Evolutionary conservation across 768 basidiomycete genomes (phyloP).

Genomic region (Lactarius sp.): DNA sequence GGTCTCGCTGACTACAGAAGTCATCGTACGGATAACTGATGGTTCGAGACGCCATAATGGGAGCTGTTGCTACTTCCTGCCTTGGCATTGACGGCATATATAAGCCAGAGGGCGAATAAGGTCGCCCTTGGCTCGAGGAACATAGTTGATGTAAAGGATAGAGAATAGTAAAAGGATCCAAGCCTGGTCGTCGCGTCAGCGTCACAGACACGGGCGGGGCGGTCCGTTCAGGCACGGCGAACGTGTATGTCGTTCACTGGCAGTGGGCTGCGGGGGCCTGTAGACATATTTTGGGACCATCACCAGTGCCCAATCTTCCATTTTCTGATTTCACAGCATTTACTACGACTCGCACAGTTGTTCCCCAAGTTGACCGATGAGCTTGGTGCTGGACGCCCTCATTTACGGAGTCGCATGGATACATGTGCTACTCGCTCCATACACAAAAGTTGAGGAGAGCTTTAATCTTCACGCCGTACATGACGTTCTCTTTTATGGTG

Average conservation of each 20-base stretch:
- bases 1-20: not conserved
- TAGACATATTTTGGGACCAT: not conserved
- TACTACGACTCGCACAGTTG: not conserved
- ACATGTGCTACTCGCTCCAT: conserved; percentile 78
- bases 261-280: not conserved
- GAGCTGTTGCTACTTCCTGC: conserved; percentile 8
- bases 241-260: not conserved
- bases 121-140: not conserved
- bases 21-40: conserved; percentile 8
- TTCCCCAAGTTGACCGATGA: conserved; percentile 29
- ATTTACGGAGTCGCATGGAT: conserved; percentile 49
- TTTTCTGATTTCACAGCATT: not conserved
- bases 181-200: not conserved
- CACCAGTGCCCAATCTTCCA: too few relatives aligned
- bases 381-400: conserved; percentile 43
- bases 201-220: not conserved
- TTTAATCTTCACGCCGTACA: conserved; percentile 92
- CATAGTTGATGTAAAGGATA: not conserved
- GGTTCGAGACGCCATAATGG: not conserved
- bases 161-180: not conserved
- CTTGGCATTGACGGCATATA: conserved; percentile 4
- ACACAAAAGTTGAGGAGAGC: conserved; percentile 96
- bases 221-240: not conserved
- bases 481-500: conserved; percentile 79
- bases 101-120: conserved; percentile 7